Base-by-base conservation (phyloP, 2,329 filamentous ascomycete genomes). In the Macrophomina pseudophaseolina region DNA sequence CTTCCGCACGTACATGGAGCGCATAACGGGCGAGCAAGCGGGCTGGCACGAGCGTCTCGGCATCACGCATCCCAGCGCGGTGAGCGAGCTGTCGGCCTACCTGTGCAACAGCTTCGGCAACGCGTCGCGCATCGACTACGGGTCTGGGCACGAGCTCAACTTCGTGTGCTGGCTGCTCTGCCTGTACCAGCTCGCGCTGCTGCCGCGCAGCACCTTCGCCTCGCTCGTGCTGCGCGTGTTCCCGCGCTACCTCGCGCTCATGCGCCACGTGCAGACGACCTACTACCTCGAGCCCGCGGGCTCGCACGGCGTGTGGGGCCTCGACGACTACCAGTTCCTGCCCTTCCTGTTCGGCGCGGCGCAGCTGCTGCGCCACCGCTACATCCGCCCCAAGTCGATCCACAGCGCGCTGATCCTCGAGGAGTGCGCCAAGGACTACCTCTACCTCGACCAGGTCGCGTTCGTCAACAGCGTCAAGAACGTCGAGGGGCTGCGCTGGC, bases 401-500 rank as follows among this genome's bases (percentile, higher is more conserved):
- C 96, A 99, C 80, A 94, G 97, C 74, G 87, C 90, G 64, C 86
- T 97, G 6, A 88, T 93, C 0, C 83, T 99, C 14, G 95, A 98
- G 76, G 93, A 98, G 76, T 94, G 92, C 73, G 87, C 88, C 14
- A 82, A 85, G 66, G 92, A 97, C 66, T 99, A 90, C 74, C 82
- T 99, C 66, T 99, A 99, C 73, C 87, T 99, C 0, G 91, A 94
- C 63, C 95, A 98, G 79, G 92, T 99, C 32, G 86, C 87, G 62
- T 99, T 97, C 80, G 94, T 99, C 67, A 97, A 98, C 80, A 92
- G 89, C 71, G 96, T 97, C 67, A 99, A 99, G 83, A 97, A 93
- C 1, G 94, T 97, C 67, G 93, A 96, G 74, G 94, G 94, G 1
- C 82, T 99, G 68, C 87, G 95, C 52, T 99, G 95, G 95, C 96